Evolutionary conservation across 2,329 filamentous ascomycete genomes (phyloP).

Genomic region (Aureobasidium sp.): DNA sequence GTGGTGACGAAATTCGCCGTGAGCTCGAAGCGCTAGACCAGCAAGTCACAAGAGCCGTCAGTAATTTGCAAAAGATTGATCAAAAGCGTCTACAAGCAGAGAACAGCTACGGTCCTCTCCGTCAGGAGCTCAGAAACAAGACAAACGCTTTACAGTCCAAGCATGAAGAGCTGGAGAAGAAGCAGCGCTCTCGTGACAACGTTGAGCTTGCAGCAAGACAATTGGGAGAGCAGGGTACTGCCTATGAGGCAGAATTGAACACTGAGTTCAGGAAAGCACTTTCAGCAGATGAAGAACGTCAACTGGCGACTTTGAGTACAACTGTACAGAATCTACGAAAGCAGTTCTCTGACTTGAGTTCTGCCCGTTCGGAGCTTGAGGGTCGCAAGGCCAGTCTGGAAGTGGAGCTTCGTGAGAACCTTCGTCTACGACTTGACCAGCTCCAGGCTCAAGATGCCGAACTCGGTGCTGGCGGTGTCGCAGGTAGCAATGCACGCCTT

Average conservation of each 20-base stretch:
- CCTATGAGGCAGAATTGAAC: conserved; percentile 70
- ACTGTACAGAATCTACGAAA: conserved; percentile 66
- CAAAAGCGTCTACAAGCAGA: conserved; percentile 71
- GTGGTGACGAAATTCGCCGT: conserved; percentile 56
- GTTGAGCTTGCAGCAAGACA: conserved; percentile 52
- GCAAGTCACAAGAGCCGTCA: conserved; percentile 77
- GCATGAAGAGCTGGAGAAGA: conserved; percentile 64
- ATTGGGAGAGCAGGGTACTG: conserved; percentile 64
- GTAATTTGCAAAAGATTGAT: conserved; percentile 73
- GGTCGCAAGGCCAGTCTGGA: conserved; percentile 75
- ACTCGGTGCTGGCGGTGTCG: conserved; percentile 37
- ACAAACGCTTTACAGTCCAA: conserved; percentile 66
- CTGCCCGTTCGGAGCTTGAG: conserved; percentile 67
- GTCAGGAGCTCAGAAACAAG: conserved; percentile 67
- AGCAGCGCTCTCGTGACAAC: conserved; percentile 54
- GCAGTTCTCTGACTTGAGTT: conserved; percentile 67
- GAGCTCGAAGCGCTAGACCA: conserved; percentile 77
- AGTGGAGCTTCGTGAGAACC: conserved; percentile 78
- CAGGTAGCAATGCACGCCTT: conserved; percentile 49
- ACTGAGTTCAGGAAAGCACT: conserved; percentile 91
- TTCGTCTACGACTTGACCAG: conserved; percentile 80
- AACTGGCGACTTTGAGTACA: conserved; percentile 62
- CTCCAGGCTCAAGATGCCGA: conserved; percentile 71
- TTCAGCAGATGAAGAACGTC: conserved; percentile 69
- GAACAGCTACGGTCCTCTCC: conserved; percentile 70